A percentile compares a stretch with the other conserved stretches of the same genome.
These are phyloP conservation scores for Iris pallida DNA, from an alignment of 116 monocot species.

Conservation along the genomic window DNA sequence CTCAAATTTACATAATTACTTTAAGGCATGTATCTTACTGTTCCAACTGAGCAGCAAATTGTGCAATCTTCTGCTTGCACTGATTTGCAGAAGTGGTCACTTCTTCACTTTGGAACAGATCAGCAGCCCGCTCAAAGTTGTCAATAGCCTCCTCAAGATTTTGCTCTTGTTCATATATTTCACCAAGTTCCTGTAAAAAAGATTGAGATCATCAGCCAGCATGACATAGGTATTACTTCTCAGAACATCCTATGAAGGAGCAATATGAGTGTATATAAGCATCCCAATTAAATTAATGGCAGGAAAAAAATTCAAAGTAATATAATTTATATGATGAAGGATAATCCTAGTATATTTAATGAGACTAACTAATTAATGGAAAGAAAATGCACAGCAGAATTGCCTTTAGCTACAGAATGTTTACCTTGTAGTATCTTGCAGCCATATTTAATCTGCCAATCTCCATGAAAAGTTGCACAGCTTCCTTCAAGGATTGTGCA, in stretches of 20 bases:
- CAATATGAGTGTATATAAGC: background rate
- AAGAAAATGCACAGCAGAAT: no score
- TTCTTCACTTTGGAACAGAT: constrained; percentile 91
- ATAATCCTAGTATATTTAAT: background rate
- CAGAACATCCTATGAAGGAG: constrained; percentile 1
- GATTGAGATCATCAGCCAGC: constrained; percentile 5
- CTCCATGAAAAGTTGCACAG: constrained; percentile 84
- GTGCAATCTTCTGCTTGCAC: constrained; percentile 88
- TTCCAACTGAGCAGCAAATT: constrained; percentile 94
- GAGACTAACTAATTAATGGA: no score
- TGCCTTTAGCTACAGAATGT: background rate
- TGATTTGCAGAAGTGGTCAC: constrained; percentile 81
- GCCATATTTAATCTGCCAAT: constrained; percentile 97
- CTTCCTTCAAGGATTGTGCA: constrained; percentile 63
- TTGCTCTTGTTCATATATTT: constrained; percentile 82
- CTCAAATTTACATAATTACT: background rate
- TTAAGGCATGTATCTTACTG: constrained; percentile 48
- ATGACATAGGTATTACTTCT: background rate
- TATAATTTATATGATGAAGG: background rate
- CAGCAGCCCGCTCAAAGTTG: constrained; percentile 82
- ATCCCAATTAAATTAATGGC: background rate
- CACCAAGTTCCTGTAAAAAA: constrained; percentile 72
- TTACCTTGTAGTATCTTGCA: constrained; percentile 95
- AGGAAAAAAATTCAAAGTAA: background rate
- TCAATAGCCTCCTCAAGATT: constrained; percentile 73